phyloP scores from a whole-genome alignment of 257 asterid species.

The Leptodermis oblonga region DNA sequence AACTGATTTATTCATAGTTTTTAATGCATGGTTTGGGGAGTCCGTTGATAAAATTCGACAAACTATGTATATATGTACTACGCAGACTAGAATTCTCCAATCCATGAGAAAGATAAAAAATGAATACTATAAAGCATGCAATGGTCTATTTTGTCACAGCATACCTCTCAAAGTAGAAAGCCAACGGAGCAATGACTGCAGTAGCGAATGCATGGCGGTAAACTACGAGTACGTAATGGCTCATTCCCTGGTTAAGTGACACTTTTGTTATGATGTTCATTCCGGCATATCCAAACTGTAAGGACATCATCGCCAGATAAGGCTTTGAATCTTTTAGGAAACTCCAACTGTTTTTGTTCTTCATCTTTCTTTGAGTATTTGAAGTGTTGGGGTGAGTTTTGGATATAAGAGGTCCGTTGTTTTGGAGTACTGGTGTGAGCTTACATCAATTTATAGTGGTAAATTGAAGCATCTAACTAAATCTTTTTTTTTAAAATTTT shows the following conservation, averaged over 20 bases:
- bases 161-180: slow-evolving; percentile 72
- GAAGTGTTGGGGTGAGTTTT: too few relatives aligned
- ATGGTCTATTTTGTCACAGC: too few relatives aligned
- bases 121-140: not conserved
- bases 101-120: not conserved
- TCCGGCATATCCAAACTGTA: slow-evolving; percentile 78
- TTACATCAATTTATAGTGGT: too few relatives aligned
- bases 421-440: too few relatives aligned
- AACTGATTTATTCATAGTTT: too few relatives aligned
- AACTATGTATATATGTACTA: too few relatives aligned
- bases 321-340: slow-evolving; percentile 26
- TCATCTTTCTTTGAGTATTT: not conserved
- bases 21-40: too few relatives aligned
- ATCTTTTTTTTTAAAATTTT: too few relatives aligned
- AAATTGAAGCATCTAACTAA: too few relatives aligned
- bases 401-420: too few relatives aligned
- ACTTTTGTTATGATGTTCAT: slow-evolving; percentile 64
- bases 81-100: too few relatives aligned
- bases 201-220: slow-evolving; percentile 70
- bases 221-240: slow-evolving; percentile 64
- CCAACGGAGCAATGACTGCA: slow-evolving; percentile 65
- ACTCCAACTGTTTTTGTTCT: not conserved
- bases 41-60: too few relatives aligned
- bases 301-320: slow-evolving; percentile 48
- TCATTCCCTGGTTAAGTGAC: slow-evolving; percentile 71